Percentiles rank a stretch among this genome's conserved stretches.
These are phyloP conservation scores for Trichoderma koningiopsis DNA, from an alignment of 2,329 filamentous ascomycete species.

Conservation along the genomic window DNA sequence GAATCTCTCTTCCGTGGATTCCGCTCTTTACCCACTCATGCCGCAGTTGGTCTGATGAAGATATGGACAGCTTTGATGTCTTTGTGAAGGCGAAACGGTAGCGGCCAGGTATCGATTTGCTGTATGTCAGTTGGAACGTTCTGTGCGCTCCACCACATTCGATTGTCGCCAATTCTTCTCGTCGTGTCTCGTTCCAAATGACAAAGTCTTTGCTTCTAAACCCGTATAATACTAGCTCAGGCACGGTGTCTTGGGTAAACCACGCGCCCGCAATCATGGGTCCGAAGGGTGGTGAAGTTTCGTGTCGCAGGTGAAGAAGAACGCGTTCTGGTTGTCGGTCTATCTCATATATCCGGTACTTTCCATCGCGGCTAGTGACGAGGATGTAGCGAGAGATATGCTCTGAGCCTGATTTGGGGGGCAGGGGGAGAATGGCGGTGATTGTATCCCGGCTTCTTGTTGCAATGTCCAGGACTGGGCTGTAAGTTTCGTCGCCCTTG, in stretches of 20 bases:
- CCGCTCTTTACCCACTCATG: constrained; percentile 64
- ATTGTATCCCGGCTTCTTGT: constrained; percentile 63
- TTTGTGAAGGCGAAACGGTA: constrained; percentile 74
- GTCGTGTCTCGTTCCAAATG: constrained; percentile 74
- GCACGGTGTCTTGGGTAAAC: constrained; percentile 47
- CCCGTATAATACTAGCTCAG: constrained; percentile 72
- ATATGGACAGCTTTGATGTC: constrained; percentile 56
- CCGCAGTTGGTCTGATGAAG: constrained; percentile 43
- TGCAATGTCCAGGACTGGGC: constrained; percentile 40
- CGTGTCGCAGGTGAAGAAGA: constrained; percentile 60
- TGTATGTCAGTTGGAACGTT: constrained; percentile 60
- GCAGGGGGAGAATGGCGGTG: constrained; percentile 62
- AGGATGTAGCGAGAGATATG: constrained; percentile 54
- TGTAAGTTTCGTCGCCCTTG: constrained; percentile 33
- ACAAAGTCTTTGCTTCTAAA: constrained; percentile 81
- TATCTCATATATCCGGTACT: constrained; percentile 65
- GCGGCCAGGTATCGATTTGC: constrained; percentile 36
- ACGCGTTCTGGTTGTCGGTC: constrained; percentile 30
- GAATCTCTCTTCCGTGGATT: constrained; percentile 83
- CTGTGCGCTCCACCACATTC: constrained; percentile 86
- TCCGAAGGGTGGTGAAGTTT: constrained; percentile 69
- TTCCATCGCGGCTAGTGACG: constrained; percentile 76
- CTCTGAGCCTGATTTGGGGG: constrained; percentile 29
- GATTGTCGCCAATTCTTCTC: constrained; percentile 69
- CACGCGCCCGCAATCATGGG: constrained; percentile 75